These are phyloP conservation scores for Glycyrrhiza uralensis DNA, from an alignment of 306 rosid species.

Conservation along the genomic window DNA sequence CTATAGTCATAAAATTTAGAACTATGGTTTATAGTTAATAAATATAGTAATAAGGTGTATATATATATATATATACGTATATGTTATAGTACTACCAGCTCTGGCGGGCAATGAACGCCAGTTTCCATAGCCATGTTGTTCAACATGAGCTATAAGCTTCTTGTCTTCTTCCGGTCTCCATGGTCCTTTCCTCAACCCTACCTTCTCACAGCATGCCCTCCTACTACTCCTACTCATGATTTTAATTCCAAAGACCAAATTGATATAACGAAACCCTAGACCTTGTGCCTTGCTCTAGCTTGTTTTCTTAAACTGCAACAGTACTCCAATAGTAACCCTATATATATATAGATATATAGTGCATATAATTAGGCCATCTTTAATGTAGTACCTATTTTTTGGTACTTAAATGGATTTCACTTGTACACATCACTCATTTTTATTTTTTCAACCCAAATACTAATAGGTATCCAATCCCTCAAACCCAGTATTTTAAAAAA, in stretches of 20 bases:
- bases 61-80: neutral
- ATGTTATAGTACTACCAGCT: constrained; percentile 24
- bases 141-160: constrained; percentile 5
- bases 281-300: neutral
- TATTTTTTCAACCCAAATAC: too few species aligned
- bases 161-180: constrained; percentile 32
- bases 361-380: too few species aligned
- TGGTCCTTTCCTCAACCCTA: constrained; percentile 30
- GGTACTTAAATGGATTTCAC: too few species aligned
- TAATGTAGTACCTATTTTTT: too few species aligned
- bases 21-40: neutral
- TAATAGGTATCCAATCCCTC: too few species aligned
- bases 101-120: constrained; percentile 29
- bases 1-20: too few species aligned
- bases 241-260: neutral
- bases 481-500: too few species aligned
- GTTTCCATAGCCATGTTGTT: constrained; percentile 19
- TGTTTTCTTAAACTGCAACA: too few species aligned
- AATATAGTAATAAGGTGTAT: too few species aligned
- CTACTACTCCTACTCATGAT: constrained; percentile 24
- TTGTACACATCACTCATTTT: too few species aligned
- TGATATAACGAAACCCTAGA: neutral
- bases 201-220: constrained; percentile 20
- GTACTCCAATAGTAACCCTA: too few species aligned
- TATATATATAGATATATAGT: too few species aligned